A percentile compares a stretch with the other conserved stretches of the same genome.
Evolutionary conservation across 1,284 basidiomycete species (phyloP).

Genomic region (Microbotryum scabiosae): DNA sequence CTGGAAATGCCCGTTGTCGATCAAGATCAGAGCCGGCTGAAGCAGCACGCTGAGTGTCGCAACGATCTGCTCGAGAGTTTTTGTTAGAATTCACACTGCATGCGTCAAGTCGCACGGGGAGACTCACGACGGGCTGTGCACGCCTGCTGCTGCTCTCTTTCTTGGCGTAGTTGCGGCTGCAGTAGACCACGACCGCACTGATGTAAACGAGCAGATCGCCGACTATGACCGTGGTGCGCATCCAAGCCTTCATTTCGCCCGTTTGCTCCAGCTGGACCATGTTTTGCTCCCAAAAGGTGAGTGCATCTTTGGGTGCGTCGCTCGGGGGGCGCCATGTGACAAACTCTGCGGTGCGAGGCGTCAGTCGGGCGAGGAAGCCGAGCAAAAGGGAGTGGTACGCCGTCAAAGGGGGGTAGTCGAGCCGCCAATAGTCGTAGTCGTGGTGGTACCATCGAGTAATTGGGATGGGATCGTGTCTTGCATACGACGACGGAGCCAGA

Average conservation of each 20-base stretch:
- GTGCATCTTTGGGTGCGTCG: slow-evolving; percentile 7
- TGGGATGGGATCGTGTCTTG: slow-evolving; percentile 53
- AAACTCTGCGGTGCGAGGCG: slow-evolving; percentile 15
- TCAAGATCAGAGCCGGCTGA: slow-evolving; percentile 71
- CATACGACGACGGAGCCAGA: slow-evolving; percentile 1
- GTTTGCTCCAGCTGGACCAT: slow-evolving; percentile 19
- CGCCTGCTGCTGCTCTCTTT: slow-evolving; percentile 6
- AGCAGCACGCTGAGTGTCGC: slow-evolving; percentile 65
- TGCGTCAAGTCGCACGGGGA: not conserved
- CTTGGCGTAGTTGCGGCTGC: slow-evolving; percentile 54
- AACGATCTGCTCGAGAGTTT: slow-evolving; percentile 49
- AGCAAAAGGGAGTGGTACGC: slow-evolving; percentile 77
- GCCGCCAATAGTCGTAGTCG: slow-evolving; percentile 80
- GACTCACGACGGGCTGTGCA: slow-evolving; percentile 11
- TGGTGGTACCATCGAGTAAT: slow-evolving; percentile 72
- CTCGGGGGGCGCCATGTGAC: slow-evolving; percentile 23
- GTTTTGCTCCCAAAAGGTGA: slow-evolving; percentile 14
- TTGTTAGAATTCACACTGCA: not conserved
- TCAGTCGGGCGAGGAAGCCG: slow-evolving; percentile 49
- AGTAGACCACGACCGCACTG: slow-evolving; percentile 52
- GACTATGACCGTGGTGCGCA: slow-evolving; percentile 66
- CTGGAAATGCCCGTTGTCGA: slow-evolving; percentile 91
- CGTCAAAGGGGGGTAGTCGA: slow-evolving; percentile 86
- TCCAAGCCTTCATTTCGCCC: slow-evolving; percentile 57
- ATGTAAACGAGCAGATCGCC: slow-evolving; percentile 67